phyloP scores from a whole-genome alignment of 306 rosid genomes.

The Dalbergia oliveri region DNA sequence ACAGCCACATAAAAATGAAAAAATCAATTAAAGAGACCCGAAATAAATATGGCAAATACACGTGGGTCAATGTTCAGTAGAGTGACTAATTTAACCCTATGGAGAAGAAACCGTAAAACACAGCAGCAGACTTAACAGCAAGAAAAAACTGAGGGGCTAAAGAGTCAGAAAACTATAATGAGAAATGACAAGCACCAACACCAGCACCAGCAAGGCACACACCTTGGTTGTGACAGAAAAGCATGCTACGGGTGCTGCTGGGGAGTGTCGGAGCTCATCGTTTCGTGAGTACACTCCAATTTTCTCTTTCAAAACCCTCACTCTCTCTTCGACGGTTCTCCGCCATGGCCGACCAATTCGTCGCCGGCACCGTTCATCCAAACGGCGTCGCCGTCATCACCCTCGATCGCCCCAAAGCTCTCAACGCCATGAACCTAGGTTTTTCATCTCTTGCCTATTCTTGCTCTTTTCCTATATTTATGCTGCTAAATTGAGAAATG shows the following conservation, averaged over 20 bases:
- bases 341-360: conserved; percentile 88
- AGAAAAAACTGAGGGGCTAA: background rate
- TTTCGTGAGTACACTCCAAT: conserved; percentile 25
- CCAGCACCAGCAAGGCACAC: background rate
- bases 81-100: background rate
- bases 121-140: background rate
- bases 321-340: conserved; percentile 60
- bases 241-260: conserved; percentile 57
- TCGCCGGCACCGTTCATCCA: conserved; percentile 73
- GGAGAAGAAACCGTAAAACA: background rate
- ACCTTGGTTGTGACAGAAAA: conserved; percentile 4
- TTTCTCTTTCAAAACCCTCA: conserved; percentile 45
- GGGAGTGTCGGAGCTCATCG: conserved; percentile 51
- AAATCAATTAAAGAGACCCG: too few relatives aligned
- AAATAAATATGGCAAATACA: background rate
- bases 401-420: conserved; percentile 98
- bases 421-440: conserved; percentile 97
- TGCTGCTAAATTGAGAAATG: too few relatives aligned
- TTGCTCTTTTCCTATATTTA: background rate
- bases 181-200: background rate
- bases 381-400: conserved; percentile 94
- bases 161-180: background rate
- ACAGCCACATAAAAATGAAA: too few relatives aligned
- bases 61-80: background rate
- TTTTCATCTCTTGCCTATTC: background rate